phyloP scores from a whole-genome alignment of 129 eudicot genomes.

The Flaveria bidentis region DNA sequence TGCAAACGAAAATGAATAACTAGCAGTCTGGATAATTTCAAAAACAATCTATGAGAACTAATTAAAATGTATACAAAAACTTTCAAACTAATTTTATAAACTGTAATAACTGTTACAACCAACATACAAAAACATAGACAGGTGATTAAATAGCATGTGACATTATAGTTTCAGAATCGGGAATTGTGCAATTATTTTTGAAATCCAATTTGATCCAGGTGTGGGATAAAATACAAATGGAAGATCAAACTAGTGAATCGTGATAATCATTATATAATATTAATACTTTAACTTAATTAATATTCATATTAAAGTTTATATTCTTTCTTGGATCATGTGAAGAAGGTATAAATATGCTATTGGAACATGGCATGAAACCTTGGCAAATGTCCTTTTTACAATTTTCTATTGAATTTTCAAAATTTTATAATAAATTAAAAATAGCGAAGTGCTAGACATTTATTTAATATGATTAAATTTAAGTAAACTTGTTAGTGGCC shows the following conservation, averaged over 20 bases:
- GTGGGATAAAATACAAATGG: slow-evolving; percentile 7
- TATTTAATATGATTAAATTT: not conserved
- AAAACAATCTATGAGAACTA: not conserved
- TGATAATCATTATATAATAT: slow-evolving; percentile 18
- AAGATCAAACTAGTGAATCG: slow-evolving; percentile 42
- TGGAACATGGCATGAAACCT: slow-evolving; percentile 50
- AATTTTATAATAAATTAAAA: slow-evolving; percentile 1
- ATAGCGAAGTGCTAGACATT: slow-evolving; percentile 25
- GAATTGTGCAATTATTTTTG: slow-evolving; percentile 21
- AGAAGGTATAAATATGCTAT: slow-evolving; percentile 28
- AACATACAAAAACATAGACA: not conserved
- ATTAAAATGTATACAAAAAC: not conserved
- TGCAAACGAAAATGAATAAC: not conserved
- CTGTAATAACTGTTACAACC: slow-evolving; percentile 14
- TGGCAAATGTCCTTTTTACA: slow-evolving; percentile 35
- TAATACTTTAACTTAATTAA: not conserved
- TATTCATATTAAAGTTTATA: not conserved
- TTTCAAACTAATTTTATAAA: not conserved
- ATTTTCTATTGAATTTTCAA: slow-evolving; percentile 14
- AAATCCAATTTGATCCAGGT: slow-evolving; percentile 25
- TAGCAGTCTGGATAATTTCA: not conserved
- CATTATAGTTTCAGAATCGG: slow-evolving; percentile 1
- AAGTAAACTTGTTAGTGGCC: slow-evolving; percentile 50
- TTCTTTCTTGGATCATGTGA: slow-evolving; percentile 64
- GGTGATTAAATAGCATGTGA: slow-evolving; percentile 3